phyloP scores from a whole-genome alignment of 805 yeast genomes.

The Ogataea haglerorum region DNA sequence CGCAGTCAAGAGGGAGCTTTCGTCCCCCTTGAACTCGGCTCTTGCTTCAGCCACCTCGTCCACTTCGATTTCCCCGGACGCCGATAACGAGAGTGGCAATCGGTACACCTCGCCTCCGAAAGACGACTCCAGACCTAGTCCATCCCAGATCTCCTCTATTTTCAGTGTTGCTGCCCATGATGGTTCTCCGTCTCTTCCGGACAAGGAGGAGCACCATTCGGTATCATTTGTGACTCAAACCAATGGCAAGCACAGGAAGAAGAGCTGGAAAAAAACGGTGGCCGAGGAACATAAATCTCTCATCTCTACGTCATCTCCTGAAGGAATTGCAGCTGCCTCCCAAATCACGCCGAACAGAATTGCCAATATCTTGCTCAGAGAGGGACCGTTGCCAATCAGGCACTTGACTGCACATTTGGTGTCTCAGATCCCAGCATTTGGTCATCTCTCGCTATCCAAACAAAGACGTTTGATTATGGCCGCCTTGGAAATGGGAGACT shows the following conservation, averaged over 20 bases:
- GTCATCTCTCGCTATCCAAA: conserved; percentile 75
- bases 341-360: conserved; percentile 78
- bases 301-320: conserved; percentile 78
- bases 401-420: conserved; percentile 80
- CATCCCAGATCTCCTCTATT: conserved; percentile 11
- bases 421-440: conserved; percentile 73
- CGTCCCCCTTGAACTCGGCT: conserved; percentile 9
- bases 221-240: conserved; percentile 3
- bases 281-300: conserved; percentile 28
- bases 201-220: conserved; percentile 2
- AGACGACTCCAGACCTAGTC: background rate
- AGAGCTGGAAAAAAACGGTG: conserved; percentile 18
- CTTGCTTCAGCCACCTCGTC: conserved; percentile 11
- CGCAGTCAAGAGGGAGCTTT: conserved; percentile 19
- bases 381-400: conserved; percentile 89
- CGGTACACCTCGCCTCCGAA: background rate
- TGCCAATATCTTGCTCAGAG: conserved; percentile 60
- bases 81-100: background rate
- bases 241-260: conserved; percentile 13
- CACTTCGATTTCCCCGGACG: conserved; percentile 2
- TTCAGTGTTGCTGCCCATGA: conserved; percentile 3
- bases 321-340: conserved; percentile 82
- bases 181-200: conserved; percentile 4
- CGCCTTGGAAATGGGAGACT: conserved; percentile 73
- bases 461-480: conserved; percentile 89